These are phyloP conservation scores for Aquilaria agallochum DNA, from an alignment of 441 rosid genomes.

Conservation along the genomic window DNA sequence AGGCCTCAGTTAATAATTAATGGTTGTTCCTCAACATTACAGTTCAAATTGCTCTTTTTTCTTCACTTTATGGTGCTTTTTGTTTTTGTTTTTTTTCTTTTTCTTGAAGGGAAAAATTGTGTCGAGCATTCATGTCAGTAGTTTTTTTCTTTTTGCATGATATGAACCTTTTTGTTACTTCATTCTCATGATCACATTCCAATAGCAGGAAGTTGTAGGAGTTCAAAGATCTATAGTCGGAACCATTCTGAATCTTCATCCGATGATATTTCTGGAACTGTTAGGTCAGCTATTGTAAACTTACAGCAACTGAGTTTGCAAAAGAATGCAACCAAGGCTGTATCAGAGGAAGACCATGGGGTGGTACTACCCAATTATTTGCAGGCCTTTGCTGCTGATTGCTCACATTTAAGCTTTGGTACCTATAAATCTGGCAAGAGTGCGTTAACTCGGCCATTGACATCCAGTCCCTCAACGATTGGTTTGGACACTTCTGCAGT, in stretches of 20 bases:
- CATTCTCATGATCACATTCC: constrained; percentile 3
- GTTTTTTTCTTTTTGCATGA: neutral
- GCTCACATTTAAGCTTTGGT: constrained; percentile 53
- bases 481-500: constrained; percentile 19
- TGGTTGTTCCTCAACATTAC: neutral
- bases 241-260: constrained; percentile 18
- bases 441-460: constrained; percentile 11
- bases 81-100: too few relatives aligned
- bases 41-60: neutral
- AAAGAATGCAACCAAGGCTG: constrained; percentile 18
- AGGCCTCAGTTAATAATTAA: too few relatives aligned
- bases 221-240: constrained; percentile 13
- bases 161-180: constrained; percentile 1
- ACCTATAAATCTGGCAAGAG: constrained; percentile 34
- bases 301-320: constrained; percentile 31
- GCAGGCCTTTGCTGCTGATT: constrained; percentile 40
- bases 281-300: constrained; percentile 25
- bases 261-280: constrained; percentile 14
- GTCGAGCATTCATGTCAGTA: too few relatives aligned
- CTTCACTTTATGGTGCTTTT: too few relatives aligned
- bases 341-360: constrained; percentile 18
- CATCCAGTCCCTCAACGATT: constrained; percentile 17
- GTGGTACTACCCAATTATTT: constrained; percentile 46
- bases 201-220: constrained; percentile 19
- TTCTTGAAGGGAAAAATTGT: too few relatives aligned